Percentiles rank a stretch among this genome's conserved stretches.
These are phyloP conservation scores for Syncephalis fuscata DNA, from an alignment of 371 early-diverging fungal species.

Conservation along the genomic window DNA sequence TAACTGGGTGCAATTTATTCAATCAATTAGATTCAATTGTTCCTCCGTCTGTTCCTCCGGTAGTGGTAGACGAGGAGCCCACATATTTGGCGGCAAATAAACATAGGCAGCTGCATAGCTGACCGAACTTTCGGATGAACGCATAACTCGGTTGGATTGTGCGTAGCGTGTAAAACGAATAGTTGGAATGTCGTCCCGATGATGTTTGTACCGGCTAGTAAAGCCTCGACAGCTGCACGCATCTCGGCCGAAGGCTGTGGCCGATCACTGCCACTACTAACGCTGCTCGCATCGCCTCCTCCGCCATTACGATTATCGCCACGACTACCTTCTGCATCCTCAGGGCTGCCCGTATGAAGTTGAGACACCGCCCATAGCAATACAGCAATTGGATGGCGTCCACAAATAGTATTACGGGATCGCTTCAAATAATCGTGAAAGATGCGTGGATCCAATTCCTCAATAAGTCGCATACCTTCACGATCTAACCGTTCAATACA, in stretches of 20 bases:
- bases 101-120: slow-evolving; percentile 41
- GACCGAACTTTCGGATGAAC: slow-evolving; percentile 42
- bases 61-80: too few relatives aligned
- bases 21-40: too few relatives aligned
- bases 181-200: slow-evolving; percentile 9
- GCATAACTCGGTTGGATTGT: slow-evolving; percentile 46
- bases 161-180: slow-evolving; percentile 69
- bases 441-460: slow-evolving; percentile 25
- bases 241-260: not conserved
- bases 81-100: slow-evolving; percentile 2
- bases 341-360: not conserved
- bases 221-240: not conserved
- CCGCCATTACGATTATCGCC: too few relatives aligned
- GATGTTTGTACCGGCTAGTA: slow-evolving; percentile 1
- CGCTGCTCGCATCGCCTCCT: not conserved
- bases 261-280: not conserved
- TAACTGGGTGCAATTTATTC: too few relatives aligned
- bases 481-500: slow-evolving; percentile 62
- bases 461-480: slow-evolving; percentile 63
- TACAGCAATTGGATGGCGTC: slow-evolving; percentile 78
- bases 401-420: slow-evolving; percentile 87
- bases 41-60: too few relatives aligned
- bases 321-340: slow-evolving; percentile 2
- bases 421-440: slow-evolving; percentile 49
- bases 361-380: slow-evolving; percentile 40